Percentiles rank a stretch among this genome's conserved stretches.
phyloP scores from a whole-genome alignment of 495 filamentous ascomycete species.

The Aspergillus affinis region DNA sequence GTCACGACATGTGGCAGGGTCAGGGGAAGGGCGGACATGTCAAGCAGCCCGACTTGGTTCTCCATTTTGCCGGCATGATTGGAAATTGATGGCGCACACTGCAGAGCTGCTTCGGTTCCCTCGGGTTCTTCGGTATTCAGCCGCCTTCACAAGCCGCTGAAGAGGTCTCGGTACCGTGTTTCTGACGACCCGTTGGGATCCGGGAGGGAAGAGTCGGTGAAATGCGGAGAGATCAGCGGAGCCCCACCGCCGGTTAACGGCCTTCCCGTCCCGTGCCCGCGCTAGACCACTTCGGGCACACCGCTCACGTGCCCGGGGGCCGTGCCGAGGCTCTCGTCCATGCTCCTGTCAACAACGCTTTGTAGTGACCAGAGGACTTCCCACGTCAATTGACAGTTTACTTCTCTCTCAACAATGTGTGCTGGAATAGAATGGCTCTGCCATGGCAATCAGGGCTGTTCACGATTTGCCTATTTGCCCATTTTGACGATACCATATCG shows the following conservation, averaged over 20 bases:
- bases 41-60: conserved; percentile 9
- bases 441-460: too few species aligned
- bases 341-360: too few species aligned
- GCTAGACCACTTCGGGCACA: too few species aligned
- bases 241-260: neutral
- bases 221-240: neutral
- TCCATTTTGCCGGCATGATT: conserved; percentile 9
- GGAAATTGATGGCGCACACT: neutral
- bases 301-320: too few species aligned
- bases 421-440: too few species aligned
- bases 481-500: too few species aligned
- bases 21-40: conserved; percentile 1
- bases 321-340: too few species aligned
- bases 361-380: too few species aligned
- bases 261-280: neutral
- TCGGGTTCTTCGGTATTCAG: neutral
- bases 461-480: too few species aligned
- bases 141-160: neutral
- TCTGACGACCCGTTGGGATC: neutral
- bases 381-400: too few species aligned
- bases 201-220: neutral
- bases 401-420: too few species aligned
- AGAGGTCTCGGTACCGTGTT: too few species aligned
- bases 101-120: neutral
- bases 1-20: neutral